Evolutionary conservation across 169 alveolate genomes (phyloP).

Genomic region (Plasmodium knowlesi): DNA sequence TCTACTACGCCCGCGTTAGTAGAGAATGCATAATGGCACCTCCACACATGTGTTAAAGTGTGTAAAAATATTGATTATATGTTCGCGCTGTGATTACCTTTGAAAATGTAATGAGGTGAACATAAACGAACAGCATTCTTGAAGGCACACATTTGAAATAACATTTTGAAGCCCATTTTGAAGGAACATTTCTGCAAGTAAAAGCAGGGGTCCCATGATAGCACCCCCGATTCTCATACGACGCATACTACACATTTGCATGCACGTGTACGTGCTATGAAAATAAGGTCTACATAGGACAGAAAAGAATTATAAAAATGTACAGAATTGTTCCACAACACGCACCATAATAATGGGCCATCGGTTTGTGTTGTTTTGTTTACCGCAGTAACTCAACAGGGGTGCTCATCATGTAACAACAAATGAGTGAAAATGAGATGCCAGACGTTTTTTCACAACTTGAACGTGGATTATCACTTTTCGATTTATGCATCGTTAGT

Average conservation of each 20-base stretch:
- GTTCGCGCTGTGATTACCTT: not conserved
- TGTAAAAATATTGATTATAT: not conserved
- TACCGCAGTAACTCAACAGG: not conserved
- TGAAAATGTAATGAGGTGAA: not conserved
- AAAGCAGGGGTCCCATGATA: not conserved
- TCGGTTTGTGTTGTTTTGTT: not conserved
- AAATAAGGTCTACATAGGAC: constrained; percentile 30
- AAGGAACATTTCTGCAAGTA: not conserved
- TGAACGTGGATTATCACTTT: too few relatives aligned
- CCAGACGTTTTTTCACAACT: not conserved
- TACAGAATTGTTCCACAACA: constrained; percentile 35
- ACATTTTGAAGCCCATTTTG: not conserved
- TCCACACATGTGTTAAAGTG: not conserved
- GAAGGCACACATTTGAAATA: not conserved
- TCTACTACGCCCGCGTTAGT: not conserved
- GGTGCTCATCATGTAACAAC: not conserved
- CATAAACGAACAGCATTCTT: not conserved
- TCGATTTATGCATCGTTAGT: too few relatives aligned
- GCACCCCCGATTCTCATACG: not conserved
- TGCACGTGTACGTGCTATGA: not conserved
- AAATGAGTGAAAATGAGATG: not conserved
- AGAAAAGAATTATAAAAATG: constrained; percentile 9
- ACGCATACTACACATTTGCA: not conserved
- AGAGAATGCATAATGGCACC: not conserved
- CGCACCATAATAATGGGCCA: constrained; percentile 5